phyloP scores from a whole-genome alignment of 1,139 yeast species.

The Sugiyamaella xylanicola region DNA sequence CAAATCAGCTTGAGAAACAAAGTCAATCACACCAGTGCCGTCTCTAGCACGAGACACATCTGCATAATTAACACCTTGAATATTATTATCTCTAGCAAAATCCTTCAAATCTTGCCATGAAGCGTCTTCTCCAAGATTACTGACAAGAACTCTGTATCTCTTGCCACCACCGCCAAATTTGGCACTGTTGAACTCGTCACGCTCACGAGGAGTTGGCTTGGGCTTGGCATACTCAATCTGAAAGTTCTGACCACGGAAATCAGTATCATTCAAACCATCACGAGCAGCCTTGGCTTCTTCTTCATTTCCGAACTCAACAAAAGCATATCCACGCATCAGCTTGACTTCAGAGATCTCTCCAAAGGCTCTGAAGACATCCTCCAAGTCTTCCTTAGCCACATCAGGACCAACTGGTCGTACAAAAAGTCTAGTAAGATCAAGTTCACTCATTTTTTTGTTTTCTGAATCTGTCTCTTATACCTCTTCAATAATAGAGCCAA shows the following conservation, averaged over 20 bases:
- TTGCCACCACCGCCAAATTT: constrained; percentile 24
- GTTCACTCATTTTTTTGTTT: constrained; percentile 15
- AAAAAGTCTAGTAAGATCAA: constrained; percentile 18
- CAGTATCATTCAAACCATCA: constrained; percentile 39
- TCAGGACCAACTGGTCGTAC: constrained; percentile 23
- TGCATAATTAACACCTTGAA: constrained; percentile 40
- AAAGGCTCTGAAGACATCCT: constrained; percentile 60
- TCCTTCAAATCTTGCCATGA: constrained; percentile 46
- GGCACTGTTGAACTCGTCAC: constrained; percentile 16
- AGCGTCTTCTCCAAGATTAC: constrained; percentile 34
- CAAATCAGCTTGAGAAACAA: constrained; percentile 71
- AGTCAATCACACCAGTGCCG: constrained; percentile 66
- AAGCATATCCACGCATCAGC: constrained; percentile 81
- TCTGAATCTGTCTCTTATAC: neutral
- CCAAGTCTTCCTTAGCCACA: constrained; percentile 50
- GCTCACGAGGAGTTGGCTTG: constrained; percentile 26
- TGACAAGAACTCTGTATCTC: constrained; percentile 31
- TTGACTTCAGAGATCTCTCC: constrained; percentile 70
- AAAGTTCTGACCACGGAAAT: constrained; percentile 41
- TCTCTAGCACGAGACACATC: constrained; percentile 41
- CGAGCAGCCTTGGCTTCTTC: constrained; percentile 40
- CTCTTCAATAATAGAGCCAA: too few species aligned
- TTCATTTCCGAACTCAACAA: constrained; percentile 59
- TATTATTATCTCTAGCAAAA: constrained; percentile 41
- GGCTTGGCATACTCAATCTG: constrained; percentile 43